Evolutionary conservation across 2,329 filamentous ascomycete genomes (phyloP), one percentile per base, ranked within the genome.

Genomic region (Fusarium irregulare): DNA sequence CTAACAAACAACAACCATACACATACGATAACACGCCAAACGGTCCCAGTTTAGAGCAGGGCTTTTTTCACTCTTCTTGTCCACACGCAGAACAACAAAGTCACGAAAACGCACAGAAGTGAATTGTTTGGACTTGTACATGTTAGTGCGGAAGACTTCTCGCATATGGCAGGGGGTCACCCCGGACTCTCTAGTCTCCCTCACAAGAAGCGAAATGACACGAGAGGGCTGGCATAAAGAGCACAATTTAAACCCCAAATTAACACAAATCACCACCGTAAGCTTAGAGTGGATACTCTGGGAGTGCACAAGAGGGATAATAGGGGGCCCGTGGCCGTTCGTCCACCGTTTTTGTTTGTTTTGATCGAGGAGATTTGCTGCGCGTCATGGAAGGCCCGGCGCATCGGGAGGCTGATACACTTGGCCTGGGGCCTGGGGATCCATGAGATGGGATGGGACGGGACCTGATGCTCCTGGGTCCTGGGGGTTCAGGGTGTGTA

Each of bases 201-300:
- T 67, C 64, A 73, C 59, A 72, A 66, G 72, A 76, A 79, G 76
- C 75, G 76, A 78, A 60, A 79, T 78, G 73, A 76, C 66, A 71
- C 68, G 64, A 65, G 64, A 68, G 56, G 69, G 63, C 57, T 65
- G 67, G 74, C 73, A 76, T 75, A 76, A 76, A 72, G 58, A 60
- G 72, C 61, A 76, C 73, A 76, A 75, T 76, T 53, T 61, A 72
- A 73, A 75, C 59, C 57, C 20, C 59, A 75, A 71, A 75, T 75
- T 76, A 53, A 53, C 32, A 42, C 49, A 47, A 47, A 47, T 47
- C 25, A 73, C 73, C 70, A 75, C 73, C 58, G 60, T 48, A 54
- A 63, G 51, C 70, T 75, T 75, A 53, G 23, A 72, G 75, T 75
- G 75, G 74, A 64, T 51, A 41, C n/a, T 37, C 23, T 51, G 23